Base-by-base conservation (phyloP, 805 yeast species). In the Candida ipomoeae region DNA sequence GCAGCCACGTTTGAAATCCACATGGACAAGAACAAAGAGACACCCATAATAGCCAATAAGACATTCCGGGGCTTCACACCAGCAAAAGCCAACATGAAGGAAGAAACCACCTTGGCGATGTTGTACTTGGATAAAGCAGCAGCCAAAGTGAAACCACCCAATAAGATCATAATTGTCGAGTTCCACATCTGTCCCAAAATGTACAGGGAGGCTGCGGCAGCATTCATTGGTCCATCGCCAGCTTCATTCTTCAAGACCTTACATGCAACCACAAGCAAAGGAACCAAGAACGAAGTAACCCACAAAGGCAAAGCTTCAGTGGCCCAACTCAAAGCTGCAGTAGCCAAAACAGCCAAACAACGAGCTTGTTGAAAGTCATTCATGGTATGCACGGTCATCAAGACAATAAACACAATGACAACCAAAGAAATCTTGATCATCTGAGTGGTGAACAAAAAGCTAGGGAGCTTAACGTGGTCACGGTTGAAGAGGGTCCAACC, bases 1-100 rank as follows among this genome's bases (percentile, higher is more conserved):
- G 98, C 94, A 0, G 99, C 99, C 40, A 92, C 98, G 65, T 92
- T 92, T 23, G 96, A 86, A 37, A 92, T 94, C 95, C 96, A 91
- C 89, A 92, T 90, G 5, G 96, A 83, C 38, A 88, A 83, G 61
- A 92, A 82, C 37, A 91, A 73, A 0, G 97, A 88, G 32, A 92
- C 92, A 43, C 79, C 70, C 97, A 94, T 89, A 53, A 89, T 84
- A 4, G 92, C 81, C 40, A 91, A 68, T 34, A 91, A 71, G 20
- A 92, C 85, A 37, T 80, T 77, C 33, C 85, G 78, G 10, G 98
- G 98, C 55, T 84, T 82, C 4, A 92, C 87, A 10, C 97, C 97
- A 2, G 96, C 95, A 45, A 80, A 78, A 2, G 90, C 81, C 50
- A 94, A 73, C 52, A 92, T 84, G 67, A 81, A 81, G 0, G 96